Evolutionary conservation across 164 flowering plant species (phyloP), one percentile per base, ranked within the genome.

Genomic region (Liriodendron chinense): DNA sequence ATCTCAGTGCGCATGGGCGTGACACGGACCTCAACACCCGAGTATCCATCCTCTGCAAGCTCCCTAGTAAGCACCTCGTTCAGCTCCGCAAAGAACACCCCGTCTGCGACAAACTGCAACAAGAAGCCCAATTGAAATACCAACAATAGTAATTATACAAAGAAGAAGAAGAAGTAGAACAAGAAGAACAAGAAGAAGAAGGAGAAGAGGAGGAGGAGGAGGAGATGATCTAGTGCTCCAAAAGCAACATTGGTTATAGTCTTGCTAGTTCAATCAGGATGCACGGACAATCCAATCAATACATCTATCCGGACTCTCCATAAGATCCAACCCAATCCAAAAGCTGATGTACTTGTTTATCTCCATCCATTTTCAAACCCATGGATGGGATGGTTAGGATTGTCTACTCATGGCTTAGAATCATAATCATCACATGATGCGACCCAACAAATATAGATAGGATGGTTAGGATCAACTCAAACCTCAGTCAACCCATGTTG

Each of bases 1-100:
- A 89, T 90, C 84, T 90, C 94, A 8, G 94, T 90, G 3, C 90
- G 78, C 90, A 87, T 85, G 10, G 94, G 92, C 20, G 94, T 90
- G 53, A 90, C 94, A 77, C 94, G 78, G 72, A 88, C 92, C 69
- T 88, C 94, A 1, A 87, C 94, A 10, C 94, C 94, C 9, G 91
- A 90, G 84, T 89, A 90, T 1, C 91, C 94, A 72, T 89, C 94
- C 75, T 89, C 92, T 1, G 91, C 91, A 1, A 90, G 90, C 83
- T 90, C 93, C 71, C 93, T 81, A 18, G 86, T 88, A 76, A 88
- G 79, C 6, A 89, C 83, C 73, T 87, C 91, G 74, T 89, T 88
- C 26, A 89, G 77, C 78, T 89, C 93, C 12, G 91, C 90, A 57
- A 79, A 87, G 80, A 89, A 89, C 20, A 88, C 91, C 53, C 91